Evolutionary conservation across 2,329 filamentous ascomycete species (phyloP), one percentile per base, ranked within the genome.

Genomic region (Diaporthe batatas): DNA sequence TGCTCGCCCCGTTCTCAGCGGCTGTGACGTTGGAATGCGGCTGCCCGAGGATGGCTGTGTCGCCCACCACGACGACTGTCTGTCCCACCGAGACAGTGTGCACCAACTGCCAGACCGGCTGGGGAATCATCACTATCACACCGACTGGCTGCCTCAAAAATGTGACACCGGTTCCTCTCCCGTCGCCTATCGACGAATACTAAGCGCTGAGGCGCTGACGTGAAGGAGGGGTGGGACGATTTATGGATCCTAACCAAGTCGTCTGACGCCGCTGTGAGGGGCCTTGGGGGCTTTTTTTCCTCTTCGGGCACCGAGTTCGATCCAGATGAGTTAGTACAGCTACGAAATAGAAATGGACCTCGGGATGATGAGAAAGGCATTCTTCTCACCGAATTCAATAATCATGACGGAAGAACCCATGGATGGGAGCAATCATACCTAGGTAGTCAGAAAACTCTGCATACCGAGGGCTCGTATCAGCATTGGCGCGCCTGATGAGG

Each of bases 11-110:
- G 57, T 29, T 7, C 18, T 47, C 44, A 62, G 55, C 25, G 14
- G n/a, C 54, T 21, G 42, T 70, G 55, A 42, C 36, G 23, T 12
- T 70, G 16, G 29, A n/a, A 4, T 70, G 68, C 21, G 68, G 68
- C 6, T 70, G 68, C 29, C 51, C 68, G 3, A 62, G 44, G 0
- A 59, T 49, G 49, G n/a, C 55, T 6, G 42, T 70, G 8, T 44
- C 34, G 21, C 54, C 68, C 29, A 62, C 55, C 16, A 70, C 68
- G 23, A 39, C 25, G 32, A 62, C 68, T 47, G 68, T 70, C 0
- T 70, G 68, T 21, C 68, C 68, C 29, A 62, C 68, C 25, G 58
- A 32, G 32, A 62, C 68, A 44, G 29, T 47, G 2, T 70, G 68
- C 34, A 49, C 18, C 12, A 23, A 70, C 2, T 70, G 44, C 29